Percentiles rank a stretch among this genome's conserved stretches.
Conservation (phyloP, 371 early-diverging fungal genomes). For the Chytridium lagenaria region DNA sequence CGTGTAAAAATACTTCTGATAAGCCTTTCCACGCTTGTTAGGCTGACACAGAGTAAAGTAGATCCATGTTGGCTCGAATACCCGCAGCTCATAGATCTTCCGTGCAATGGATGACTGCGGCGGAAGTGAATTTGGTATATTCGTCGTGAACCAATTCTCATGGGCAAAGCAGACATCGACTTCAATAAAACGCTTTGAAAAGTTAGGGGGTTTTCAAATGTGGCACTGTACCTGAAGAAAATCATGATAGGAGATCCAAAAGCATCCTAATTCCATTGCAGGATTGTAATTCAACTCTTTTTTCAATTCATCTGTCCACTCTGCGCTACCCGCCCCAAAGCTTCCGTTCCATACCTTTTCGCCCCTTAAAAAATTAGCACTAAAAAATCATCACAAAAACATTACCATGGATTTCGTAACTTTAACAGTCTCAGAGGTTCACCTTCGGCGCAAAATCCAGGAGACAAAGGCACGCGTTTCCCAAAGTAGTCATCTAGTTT, state of each 20-base stretch:
- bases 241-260: constrained; percentile 57
- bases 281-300: constrained; percentile 40
- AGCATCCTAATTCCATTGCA: constrained; percentile 45
- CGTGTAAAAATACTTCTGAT: constrained; percentile 30
- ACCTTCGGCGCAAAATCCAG: neutral
- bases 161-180: constrained; percentile 37
- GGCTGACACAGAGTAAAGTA: constrained; percentile 26
- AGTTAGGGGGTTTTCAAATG: constrained; percentile 39
- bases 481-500: constrained; percentile 23
- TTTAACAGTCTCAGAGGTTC: neutral
- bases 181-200: constrained; percentile 33
- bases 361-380: constrained; percentile 22
- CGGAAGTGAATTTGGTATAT: constrained; percentile 23
- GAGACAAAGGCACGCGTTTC: neutral
- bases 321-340: constrained; percentile 38
- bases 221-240: constrained; percentile 43
- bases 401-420: neutral
- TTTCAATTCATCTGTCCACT: constrained; percentile 47
- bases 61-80: constrained; percentile 30
- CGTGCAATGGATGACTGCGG: neutral
- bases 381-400: neutral
- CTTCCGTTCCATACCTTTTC: constrained; percentile 44
- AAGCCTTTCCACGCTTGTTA: constrained; percentile 36
- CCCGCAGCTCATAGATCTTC: constrained; percentile 9
- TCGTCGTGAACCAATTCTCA: constrained; percentile 15